Evolutionary conservation across 148 eudicot genomes (phyloP), one percentile per base, ranked within the genome.

Genomic region (Amaranthus cruentus): DNA sequence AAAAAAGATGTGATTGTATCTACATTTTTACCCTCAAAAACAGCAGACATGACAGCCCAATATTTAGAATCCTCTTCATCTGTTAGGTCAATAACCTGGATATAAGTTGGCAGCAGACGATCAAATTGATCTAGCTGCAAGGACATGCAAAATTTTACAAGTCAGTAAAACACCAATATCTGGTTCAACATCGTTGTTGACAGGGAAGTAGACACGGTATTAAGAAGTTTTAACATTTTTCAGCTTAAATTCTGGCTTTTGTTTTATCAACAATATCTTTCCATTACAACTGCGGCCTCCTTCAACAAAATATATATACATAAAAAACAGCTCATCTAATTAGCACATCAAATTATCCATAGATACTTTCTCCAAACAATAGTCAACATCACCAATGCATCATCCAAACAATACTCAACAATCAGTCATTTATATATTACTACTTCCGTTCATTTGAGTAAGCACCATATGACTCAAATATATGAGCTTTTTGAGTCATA

Each of bases 91-190:
- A 91, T 93, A 46, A 93, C 81, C 83, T 93, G 97, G 77, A 91
- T 89, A 70, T 89, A 93, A 53, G 98, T 93, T 63, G 98, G 98
- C 62, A 93, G 78, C 59, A 89, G 85, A 62, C 98, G 92, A 73
- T 88, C 81, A 85, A 91, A 93, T 67, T 93, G 98, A 76, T 93
- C 98, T 88, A 89, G 90, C 98, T 93, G 97, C 85, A 82, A 48
- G 69, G 75, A 76, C 10, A 64, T 49, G 59, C 47, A 52, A 68
- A 69, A 54, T 44, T 43, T 73, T 54, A 71, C 42, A n/a, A 61
- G 69, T 77, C 63, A 77, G 71, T 38, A 5, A 28, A 28, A 38
- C 12, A 18, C 15, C 6, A 51, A 47, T 62, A 63, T 63, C 55
- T 53, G 43, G 11, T 43, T 50, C 53, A 55, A 14, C 5, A 57